Conservation (phyloP, 2,329 filamentous ascomycete genomes). For the Cladobotryum mycophilum region DNA sequence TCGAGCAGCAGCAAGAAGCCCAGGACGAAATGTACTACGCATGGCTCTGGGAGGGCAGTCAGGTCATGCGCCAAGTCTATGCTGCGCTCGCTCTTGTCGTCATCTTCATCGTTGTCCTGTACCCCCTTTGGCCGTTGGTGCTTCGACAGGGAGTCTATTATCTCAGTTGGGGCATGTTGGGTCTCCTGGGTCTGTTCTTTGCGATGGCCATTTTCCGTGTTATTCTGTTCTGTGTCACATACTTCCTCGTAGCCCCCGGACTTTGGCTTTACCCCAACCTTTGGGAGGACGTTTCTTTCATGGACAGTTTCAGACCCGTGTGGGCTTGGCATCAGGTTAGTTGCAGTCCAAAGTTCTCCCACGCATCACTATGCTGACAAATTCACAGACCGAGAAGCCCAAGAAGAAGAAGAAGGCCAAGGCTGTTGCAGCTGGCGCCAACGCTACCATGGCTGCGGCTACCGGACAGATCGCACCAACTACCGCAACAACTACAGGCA, state of each 20-base stretch:
- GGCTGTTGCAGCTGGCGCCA: slow-evolving; percentile 27
- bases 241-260: slow-evolving; percentile 76
- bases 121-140: slow-evolving; percentile 91
- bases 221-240: slow-evolving; percentile 88
- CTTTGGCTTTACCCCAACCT: slow-evolving; percentile 98
- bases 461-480: slow-evolving; percentile 48
- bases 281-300: slow-evolving; percentile 97
- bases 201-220: slow-evolving; percentile 95
- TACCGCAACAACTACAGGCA: slow-evolving; percentile 51
- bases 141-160: slow-evolving; percentile 95
- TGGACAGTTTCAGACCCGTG: slow-evolving; percentile 90
- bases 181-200: slow-evolving; percentile 88
- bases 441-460: slow-evolving; percentile 43
- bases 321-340: slow-evolving; percentile 98
- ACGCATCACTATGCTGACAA: slow-evolving; percentile 15
- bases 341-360: slow-evolving; percentile 8
- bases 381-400: slow-evolving; percentile 27
- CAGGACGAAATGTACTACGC: slow-evolving; percentile 87
- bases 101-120: slow-evolving; percentile 86
- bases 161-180: slow-evolving; percentile 86
- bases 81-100: slow-evolving; percentile 73
- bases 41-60: slow-evolving; percentile 91
- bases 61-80: slow-evolving; percentile 91
- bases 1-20: slow-evolving; percentile 92
- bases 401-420: slow-evolving; percentile 48